Evolutionary conservation across 2,329 filamentous ascomycete species (phyloP), one percentile per base, ranked within the genome.

Genomic region (Geosmithia putterillii): DNA sequence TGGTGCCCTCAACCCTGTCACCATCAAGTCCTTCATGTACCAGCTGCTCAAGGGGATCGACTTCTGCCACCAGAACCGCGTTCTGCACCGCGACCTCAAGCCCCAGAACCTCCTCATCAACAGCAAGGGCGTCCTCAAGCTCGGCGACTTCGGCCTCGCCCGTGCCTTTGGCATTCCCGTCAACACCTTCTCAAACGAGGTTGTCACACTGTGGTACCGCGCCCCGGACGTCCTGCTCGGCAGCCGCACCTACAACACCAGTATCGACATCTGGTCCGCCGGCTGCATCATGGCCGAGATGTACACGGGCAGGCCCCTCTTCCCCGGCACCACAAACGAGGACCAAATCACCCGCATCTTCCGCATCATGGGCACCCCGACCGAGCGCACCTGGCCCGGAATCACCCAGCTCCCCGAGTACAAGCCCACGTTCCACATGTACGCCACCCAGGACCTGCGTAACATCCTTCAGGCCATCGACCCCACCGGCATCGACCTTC

Each of bases 261-360:
- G 87, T 65, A 96, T 98, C 61, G 92, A 98, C 57, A 96, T 98
- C 59, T 98, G 92, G 92, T 95, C 87, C 7, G 92, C 92, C 7
- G 92, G 92, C 45, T 98, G 92, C 63, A 98, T 98, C 70, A 96
- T 98, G 92, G 92, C 92, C 9, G 92, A 98, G 66, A 95, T 98
- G 88, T 96, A 94, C 63, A 95, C 90, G 0, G 92, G 92, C 4
- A 78, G 92, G 17, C 92, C 92, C 0, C 74, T 98, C 7, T 98
- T 98, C 67, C 92, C 92, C 0, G 92, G 92, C 46, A 98, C 92
- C 2, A 95, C 92, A 34, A 98, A 98, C 61, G 92, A 98, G 63
- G 92, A 98, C 59, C 92, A 98, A 62, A 81, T 96, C 42, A 76
- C 94, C 49, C 88, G 94, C 60, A 98, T 98, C 62, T 98, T 98